phyloP scores from a whole-genome alignment of 805 yeast genomes.

The Clavispora vitiphila region DNA sequence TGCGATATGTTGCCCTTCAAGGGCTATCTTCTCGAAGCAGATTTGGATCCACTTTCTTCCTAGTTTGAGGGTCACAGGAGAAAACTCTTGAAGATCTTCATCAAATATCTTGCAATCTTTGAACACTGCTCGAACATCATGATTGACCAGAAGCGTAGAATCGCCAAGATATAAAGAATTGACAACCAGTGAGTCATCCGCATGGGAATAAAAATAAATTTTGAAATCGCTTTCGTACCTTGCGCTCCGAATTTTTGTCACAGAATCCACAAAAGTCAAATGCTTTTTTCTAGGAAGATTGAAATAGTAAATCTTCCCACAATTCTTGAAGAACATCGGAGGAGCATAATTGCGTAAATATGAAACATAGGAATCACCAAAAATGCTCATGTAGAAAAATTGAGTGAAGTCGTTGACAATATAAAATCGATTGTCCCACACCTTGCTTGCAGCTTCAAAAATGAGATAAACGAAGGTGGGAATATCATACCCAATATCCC shows the following conservation, averaged over 20 bases:
- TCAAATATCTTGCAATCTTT: constrained; percentile 19
- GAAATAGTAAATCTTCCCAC: constrained; percentile 49
- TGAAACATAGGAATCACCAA: constrained; percentile 25
- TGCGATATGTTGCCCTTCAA: constrained; percentile 16
- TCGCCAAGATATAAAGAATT: constrained; percentile 33
- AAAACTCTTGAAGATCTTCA: constrained; percentile 27
- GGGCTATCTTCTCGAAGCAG: constrained; percentile 14
- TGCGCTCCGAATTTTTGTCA: constrained; percentile 15
- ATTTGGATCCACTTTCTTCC: constrained; percentile 69
- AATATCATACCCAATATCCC: constrained; percentile 32
- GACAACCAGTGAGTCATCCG: constrained; percentile 29
- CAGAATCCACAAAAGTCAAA: constrained; percentile 17
- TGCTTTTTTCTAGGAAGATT: constrained; percentile 37
- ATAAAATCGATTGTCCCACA: constrained; percentile 66
- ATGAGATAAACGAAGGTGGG: constrained; percentile 55
- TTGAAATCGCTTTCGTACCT: constrained; percentile 14
- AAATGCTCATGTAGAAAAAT: constrained; percentile 29
- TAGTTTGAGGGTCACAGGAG: constrained; percentile 59
- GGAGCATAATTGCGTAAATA: constrained; percentile 47
- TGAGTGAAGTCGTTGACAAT: constrained; percentile 68
- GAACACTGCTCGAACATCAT: constrained; percentile 34
- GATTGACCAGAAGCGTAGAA: constrained; percentile 26
- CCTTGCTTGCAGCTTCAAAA: constrained; percentile 60
- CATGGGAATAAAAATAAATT: constrained; percentile 30
- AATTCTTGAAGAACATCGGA: constrained; percentile 44